A percentile compares a stretch with the other conserved stretches of the same genome.
phyloP scores from a whole-genome alignment of 345 rosid species.

The Ricinus communis region DNA sequence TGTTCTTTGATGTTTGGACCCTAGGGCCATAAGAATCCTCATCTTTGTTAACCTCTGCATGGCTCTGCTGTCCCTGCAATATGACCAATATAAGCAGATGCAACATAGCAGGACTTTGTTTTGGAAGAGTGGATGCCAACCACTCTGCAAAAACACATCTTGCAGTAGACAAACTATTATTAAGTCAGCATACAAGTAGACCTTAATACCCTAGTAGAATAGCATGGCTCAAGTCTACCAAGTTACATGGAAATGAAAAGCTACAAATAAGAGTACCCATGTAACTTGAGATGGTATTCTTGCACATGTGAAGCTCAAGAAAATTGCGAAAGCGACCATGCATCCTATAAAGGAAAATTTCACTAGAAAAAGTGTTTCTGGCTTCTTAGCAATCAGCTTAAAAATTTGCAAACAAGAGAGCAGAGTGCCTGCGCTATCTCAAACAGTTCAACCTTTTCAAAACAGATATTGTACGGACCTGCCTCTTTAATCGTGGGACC shows the following conservation, averaged over 20 bases:
- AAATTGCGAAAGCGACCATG: not conserved
- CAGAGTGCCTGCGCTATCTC: not conserved
- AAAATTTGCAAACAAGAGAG: slow-evolving; percentile 3
- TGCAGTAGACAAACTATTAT: not conserved
- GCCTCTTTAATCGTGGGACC: slow-evolving; percentile 37
- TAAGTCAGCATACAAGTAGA: not conserved
- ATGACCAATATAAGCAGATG: not conserved
- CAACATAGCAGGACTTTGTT: slow-evolving; percentile 4
- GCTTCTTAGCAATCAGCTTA: not conserved
- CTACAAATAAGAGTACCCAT: not conserved
- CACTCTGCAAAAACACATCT: not conserved
- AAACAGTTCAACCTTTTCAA: not conserved
- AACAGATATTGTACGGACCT: slow-evolving; percentile 39
- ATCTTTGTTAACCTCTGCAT: slow-evolving; percentile 21
- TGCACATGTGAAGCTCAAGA: not conserved
- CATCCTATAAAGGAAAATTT: not conserved
- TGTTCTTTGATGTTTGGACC: slow-evolving; percentile 72
- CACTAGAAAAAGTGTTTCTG: not conserved
- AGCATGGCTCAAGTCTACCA: not conserved
- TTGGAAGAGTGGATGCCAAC: slow-evolving; percentile 2
- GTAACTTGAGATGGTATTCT: not conserved
- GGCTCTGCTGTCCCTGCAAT: slow-evolving; percentile 32
- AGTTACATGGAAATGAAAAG: not conserved
- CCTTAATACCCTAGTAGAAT: not conserved
- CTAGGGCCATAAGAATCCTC: slow-evolving; percentile 40